Base-by-base conservation (phyloP, 2,329 filamentous ascomycete species). In the Orbilia ellipsospora region DNA sequence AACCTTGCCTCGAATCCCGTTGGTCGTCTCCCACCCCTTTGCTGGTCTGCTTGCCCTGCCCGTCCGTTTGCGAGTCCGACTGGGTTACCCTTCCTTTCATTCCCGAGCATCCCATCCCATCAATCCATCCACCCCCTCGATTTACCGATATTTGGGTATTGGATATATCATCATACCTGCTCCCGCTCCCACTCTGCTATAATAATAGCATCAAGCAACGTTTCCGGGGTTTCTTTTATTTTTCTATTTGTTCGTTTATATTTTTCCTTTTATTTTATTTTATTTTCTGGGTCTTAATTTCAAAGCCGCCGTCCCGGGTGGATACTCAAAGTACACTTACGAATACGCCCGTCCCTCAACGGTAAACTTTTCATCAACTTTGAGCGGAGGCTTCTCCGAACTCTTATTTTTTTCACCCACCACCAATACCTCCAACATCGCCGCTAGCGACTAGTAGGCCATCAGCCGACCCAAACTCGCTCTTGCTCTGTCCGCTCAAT, bases 51-150 rank as follows among this genome's bases (percentile, higher is more conserved):
- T 6, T 55, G 57, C 31, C 31, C 31, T 36, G 31, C 31, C 10
- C 50, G 50, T 64, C 28, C 60, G 20, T 57, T 36, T 64, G 44
- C 44, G 52, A 45, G 60, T 55, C 36, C 23, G 61, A 73, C 69
- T 73, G 69, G 69, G 69, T 73, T 57, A 66, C 69, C 69, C 62
- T 73, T 67, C 69, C 69, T 56, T 73, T 61, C 50, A 48, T 73
- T 66, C 68, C 69, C 62, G 69, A 73, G 55, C 48, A 59, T 52
- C 65, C 26, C 42, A 40, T 48, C 13, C 18, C 26, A 31, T 55
- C 16, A 52, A 18, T 8, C 12, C 52, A 55, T 55, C 52, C 52
- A 55, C 20, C 44, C 13, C 16, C 44, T 36, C 31, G 31, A 36
- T 36, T 36, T 48, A 48, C 44, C 44, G 44, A 48, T 18, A 18